These are phyloP conservation scores for Alliaria petiolata DNA, from an alignment of 345 rosid genomes.

Conservation along the genomic window DNA sequence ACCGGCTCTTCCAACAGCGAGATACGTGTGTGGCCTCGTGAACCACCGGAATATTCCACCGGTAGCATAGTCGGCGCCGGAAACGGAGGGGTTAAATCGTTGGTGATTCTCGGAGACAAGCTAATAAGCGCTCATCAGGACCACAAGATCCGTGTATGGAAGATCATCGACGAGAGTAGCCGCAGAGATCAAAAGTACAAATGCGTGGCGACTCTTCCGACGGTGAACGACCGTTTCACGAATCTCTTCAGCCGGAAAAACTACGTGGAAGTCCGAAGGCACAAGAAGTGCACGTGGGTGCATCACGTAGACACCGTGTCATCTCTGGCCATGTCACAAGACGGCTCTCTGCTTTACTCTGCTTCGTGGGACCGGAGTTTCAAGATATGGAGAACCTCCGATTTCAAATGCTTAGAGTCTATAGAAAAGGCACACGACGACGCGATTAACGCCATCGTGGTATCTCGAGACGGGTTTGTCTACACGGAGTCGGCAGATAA, in stretches of 20 bases:
- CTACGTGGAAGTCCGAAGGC: conserved; percentile 65
- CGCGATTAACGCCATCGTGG: conserved; percentile 58
- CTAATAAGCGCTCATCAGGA: conserved; percentile 76
- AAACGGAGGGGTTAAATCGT: conserved; percentile 53
- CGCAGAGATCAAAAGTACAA: conserved; percentile 26
- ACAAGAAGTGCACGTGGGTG: conserved; percentile 72
- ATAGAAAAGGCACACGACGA: conserved; percentile 61
- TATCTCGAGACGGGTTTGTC: conserved; percentile 50
- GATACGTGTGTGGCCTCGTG: conserved; percentile 46
- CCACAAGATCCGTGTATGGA: conserved; percentile 73
- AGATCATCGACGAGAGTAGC: conserved; percentile 37
- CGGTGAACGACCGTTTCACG: conserved; percentile 48
- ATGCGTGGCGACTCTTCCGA: conserved; percentile 59
- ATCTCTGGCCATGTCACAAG: conserved; percentile 40
- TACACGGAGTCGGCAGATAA: conserved; percentile 78
- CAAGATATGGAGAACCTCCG: conserved; percentile 64
- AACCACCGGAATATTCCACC: conserved; percentile 1
- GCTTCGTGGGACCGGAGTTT: conserved; percentile 78
- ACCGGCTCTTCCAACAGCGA: conserved; percentile 55
- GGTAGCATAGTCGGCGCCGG: conserved; percentile 24
- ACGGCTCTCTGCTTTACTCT: conserved; percentile 54
- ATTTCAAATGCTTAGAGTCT: conserved; percentile 64
- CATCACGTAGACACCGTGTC: conserved; percentile 76
- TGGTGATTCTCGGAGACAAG: conserved; percentile 43
- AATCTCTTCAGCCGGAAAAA: conserved; percentile 42